A percentile compares a stretch with the other conserved stretches of the same genome.
Evolutionary conservation across 1,284 basidiomycete species (phyloP).

Genomic region (Microstroma glucosiphilum): DNA sequence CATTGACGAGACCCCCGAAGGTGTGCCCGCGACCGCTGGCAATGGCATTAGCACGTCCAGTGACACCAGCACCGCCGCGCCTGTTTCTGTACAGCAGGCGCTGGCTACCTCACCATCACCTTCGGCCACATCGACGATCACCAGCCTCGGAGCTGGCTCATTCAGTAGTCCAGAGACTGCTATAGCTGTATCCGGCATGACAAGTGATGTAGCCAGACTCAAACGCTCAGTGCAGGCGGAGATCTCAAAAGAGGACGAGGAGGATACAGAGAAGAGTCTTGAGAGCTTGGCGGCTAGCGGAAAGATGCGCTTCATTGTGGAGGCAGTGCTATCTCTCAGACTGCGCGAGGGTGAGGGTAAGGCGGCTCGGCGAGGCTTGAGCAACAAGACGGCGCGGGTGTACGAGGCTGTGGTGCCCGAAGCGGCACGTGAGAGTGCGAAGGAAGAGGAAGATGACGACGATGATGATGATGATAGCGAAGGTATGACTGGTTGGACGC

Average conservation of each 20-base stretch:
- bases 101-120: background rate
- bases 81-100: background rate
- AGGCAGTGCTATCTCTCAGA: slow-evolving; percentile 3
- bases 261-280: background rate
- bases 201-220: background rate
- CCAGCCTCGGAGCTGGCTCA: background rate
- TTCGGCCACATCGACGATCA: background rate
- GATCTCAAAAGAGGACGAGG: background rate
- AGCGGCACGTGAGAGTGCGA: too few relatives aligned
- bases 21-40: background rate
- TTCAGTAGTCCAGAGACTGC: background rate
- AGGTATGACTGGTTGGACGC: too few relatives aligned
- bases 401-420: too few relatives aligned
- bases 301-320: slow-evolving; percentile 5
- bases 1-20: slow-evolving; percentile 1
- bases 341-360: too few relatives aligned
- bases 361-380: too few relatives aligned
- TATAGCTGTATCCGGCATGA: background rate
- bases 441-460: too few relatives aligned
- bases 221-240: background rate
- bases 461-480: too few relatives aligned
- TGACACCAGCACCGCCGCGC: background rate
- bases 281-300: background rate
- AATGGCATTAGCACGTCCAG: background rate
- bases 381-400: too few relatives aligned